Evolutionary conservation across 345 rosid species (phyloP).

Genomic region (Noccaea bulbosa): DNA sequence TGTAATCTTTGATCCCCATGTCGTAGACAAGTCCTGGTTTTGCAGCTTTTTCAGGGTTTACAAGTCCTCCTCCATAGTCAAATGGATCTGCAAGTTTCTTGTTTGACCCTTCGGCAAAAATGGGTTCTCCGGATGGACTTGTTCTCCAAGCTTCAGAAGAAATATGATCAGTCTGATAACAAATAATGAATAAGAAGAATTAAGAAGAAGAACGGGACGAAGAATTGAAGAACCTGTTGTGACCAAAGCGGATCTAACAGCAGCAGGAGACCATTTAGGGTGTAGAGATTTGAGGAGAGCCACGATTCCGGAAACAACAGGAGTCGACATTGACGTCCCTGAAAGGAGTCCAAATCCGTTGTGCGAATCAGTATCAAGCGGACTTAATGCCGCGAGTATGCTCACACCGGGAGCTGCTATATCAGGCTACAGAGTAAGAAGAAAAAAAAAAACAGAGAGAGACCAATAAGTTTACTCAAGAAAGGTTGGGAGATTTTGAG

Average conservation of each 20-base stretch:
- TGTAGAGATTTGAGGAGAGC: slow-evolving; percentile 47
- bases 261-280: slow-evolving; percentile 56
- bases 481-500: neutral
- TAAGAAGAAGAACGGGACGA: neutral
- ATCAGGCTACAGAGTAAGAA: slow-evolving; percentile 42
- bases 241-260: slow-evolving; percentile 53
- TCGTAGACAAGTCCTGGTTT: slow-evolving; percentile 67
- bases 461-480: neutral
- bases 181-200: neutral
- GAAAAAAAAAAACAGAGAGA: too few relatives aligned
- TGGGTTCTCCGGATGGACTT: slow-evolving; percentile 49
- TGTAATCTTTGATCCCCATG: slow-evolving; percentile 50
- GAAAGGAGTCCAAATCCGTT: slow-evolving; percentile 26
- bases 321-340: slow-evolving; percentile 55
- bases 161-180: neutral
- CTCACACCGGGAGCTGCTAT: slow-evolving; percentile 52
- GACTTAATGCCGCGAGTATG: slow-evolving; percentile 42
- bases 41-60: slow-evolving; percentile 56
- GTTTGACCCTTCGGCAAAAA: slow-evolving; percentile 56
- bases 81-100: slow-evolving; percentile 59
- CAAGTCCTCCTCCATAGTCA: slow-evolving; percentile 69
- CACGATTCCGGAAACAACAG: slow-evolving; percentile 48
- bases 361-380: neutral
- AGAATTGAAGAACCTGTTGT: slow-evolving; percentile 51
- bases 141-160: slow-evolving; percentile 41